Evolutionary conservation across 2,329 filamentous ascomycete genomes (phyloP), one percentile per base, ranked within the genome.

Genomic region (Nemania serpens): DNA sequence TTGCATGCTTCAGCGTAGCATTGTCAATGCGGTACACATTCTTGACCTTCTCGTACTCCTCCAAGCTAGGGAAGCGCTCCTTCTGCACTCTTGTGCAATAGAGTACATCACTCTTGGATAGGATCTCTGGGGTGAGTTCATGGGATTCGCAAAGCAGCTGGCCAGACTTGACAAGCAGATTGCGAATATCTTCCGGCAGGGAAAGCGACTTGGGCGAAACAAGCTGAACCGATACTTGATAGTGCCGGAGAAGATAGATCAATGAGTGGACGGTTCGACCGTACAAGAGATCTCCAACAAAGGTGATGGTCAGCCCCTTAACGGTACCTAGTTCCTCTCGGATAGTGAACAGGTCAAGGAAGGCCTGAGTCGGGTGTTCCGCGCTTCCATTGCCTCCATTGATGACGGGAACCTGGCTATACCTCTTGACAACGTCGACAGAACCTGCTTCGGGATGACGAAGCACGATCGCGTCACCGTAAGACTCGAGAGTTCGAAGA

Each of bases 41-140:
- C 87, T 96, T 96, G 70, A 98, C 87, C 59, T 83, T 81, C 79
- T 98, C 92, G 75, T 96, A 99, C 71, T 91, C 88, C 45, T 84
- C 85, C 52, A 88, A 76, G 69, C 88, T 89, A n/a, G 88, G 82
- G 82, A 99, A 99, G 25, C 95, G 87, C 82, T 99, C 95, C 79
- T 95, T 95, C 79, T 99, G 95, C 68, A 99, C 91, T 15, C 95
- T 88, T 1, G 95, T 99, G 81, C 93, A 97, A 83, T 99, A 99
- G 47, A 99, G 83, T 4, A 99, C 94, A 70, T 99, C 95, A 60
- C 89, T 94, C 68, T 85, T 85, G 17, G 89, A 89, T 58, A 99
- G 80, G 51, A 98, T 93, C 75, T 97, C 93, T 0, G 91, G 87
- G 0, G 92, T 97, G 62, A 99, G 83, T 67, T 87, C 84, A 71